phyloP scores from a whole-genome alignment of 805 yeast genomes.

The Candida coquimbonensis region DNA sequence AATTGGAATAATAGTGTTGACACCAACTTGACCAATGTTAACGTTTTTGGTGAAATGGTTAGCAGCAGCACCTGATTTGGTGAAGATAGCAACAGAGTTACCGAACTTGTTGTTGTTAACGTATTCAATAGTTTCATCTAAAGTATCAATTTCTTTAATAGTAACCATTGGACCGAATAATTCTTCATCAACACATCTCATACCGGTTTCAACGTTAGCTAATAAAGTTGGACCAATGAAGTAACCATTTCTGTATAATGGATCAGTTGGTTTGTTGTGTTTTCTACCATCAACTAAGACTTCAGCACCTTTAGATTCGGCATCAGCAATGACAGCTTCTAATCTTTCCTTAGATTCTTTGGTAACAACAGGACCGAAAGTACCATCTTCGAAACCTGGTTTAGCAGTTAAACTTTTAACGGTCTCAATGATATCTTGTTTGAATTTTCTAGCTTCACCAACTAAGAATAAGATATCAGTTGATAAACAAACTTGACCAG shows the following conservation, averaged over 20 bases:
- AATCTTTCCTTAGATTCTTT: slow-evolving; percentile 50
- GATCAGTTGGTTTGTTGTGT: slow-evolving; percentile 17
- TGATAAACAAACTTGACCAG: slow-evolving; percentile 82
- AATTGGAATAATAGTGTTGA: slow-evolving; percentile 74
- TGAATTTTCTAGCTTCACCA: slow-evolving; percentile 56
- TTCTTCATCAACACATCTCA: slow-evolving; percentile 68
- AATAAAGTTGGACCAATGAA: slow-evolving; percentile 68
- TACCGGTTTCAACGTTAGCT: slow-evolving; percentile 55
- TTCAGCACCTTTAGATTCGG: slow-evolving; percentile 55
- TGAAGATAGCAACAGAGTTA: slow-evolving; percentile 67
- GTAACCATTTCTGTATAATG: slow-evolving; percentile 51
- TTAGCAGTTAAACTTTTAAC: slow-evolving; percentile 53
- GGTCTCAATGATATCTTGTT: slow-evolving; percentile 48
- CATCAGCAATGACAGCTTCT: slow-evolving; percentile 48
- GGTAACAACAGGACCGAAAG: slow-evolving; percentile 69
- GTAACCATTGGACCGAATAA: slow-evolving; percentile 72
- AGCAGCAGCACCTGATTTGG: slow-evolving; percentile 61
- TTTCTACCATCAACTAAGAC: slow-evolving; percentile 58
- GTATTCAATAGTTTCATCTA: slow-evolving; percentile 61
- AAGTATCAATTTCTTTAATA: slow-evolving; percentile 52
- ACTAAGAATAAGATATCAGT: slow-evolving; percentile 68
- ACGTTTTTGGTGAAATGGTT: slow-evolving; percentile 59
- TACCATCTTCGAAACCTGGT: slow-evolving; percentile 60
- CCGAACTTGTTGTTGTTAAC: slow-evolving; percentile 56
- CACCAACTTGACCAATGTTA: slow-evolving; percentile 72